Conservation (phyloP, 495 filamentous ascomycete genomes). For the Hyaloscypha hepaticicola region DNA sequence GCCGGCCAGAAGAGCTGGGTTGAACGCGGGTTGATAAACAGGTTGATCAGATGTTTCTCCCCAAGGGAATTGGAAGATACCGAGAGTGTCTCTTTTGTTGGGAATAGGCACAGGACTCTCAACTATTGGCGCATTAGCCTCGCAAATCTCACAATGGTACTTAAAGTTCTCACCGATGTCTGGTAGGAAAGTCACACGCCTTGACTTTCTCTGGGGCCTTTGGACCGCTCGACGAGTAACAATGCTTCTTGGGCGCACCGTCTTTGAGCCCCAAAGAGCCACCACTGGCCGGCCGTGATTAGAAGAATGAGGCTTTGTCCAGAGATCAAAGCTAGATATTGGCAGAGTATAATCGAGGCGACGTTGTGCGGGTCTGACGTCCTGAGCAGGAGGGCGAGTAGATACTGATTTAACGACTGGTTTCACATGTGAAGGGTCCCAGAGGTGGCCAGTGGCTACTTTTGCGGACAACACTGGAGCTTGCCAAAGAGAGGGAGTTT, state of each 20-base stretch:
- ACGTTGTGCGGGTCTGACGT: constrained; percentile 29
- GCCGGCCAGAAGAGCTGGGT: constrained; percentile 22
- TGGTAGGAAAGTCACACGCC: constrained; percentile 50
- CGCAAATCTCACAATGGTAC: background rate
- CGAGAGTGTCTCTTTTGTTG: constrained; percentile 49
- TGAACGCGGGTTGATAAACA: constrained; percentile 29
- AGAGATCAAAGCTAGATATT: constrained; percentile 30
- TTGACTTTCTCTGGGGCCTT: constrained; percentile 47
- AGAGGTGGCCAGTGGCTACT: constrained; percentile 35
- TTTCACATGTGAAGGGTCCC: constrained; percentile 29
- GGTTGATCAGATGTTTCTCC: constrained; percentile 54
- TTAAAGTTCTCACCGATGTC: constrained; percentile 42
- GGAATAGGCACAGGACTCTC: constrained; percentile 54
- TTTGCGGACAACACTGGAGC: constrained; percentile 8
- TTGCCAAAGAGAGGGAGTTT: constrained; percentile 24
- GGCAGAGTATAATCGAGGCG: constrained; percentile 10
- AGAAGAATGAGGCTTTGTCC: constrained; percentile 28
- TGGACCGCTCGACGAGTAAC: constrained; percentile 21
- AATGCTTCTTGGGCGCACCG: constrained; percentile 26
- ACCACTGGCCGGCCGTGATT: constrained; percentile 25
- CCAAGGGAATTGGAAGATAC: constrained; percentile 59
- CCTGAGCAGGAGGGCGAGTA: constrained; percentile 40
- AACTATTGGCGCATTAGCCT: constrained; percentile 29
- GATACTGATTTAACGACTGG: constrained; percentile 28
- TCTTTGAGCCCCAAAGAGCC: constrained; percentile 34